A percentile compares a stretch with the other conserved stretches of the same genome.
phyloP scores from a whole-genome alignment of 495 filamentous ascomycete species.

The Halenospora varia region DNA sequence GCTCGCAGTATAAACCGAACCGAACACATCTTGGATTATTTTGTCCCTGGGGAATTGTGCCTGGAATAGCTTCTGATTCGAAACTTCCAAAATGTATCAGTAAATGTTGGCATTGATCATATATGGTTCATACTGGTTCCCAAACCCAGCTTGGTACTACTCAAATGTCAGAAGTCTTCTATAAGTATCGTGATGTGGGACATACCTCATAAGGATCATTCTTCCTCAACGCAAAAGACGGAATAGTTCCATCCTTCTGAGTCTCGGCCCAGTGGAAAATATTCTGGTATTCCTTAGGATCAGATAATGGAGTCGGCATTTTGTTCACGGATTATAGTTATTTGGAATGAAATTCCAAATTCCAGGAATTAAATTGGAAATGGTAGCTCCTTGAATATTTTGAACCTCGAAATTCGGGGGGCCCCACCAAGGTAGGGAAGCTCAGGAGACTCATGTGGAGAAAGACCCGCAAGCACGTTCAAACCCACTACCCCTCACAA shows the following conservation, averaged over 20 bases:
- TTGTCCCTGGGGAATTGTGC: constrained; percentile 32
- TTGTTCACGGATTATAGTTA: neutral
- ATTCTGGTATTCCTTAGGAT: constrained; percentile 43
- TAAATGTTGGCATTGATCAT: neutral
- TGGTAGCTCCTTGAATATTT: neutral
- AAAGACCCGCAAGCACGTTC: neutral
- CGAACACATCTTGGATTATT: constrained; percentile 70
- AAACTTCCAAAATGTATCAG: neutral
- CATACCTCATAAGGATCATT: constrained; percentile 50
- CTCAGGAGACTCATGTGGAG: neutral
- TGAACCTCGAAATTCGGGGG: neutral
- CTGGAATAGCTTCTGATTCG: constrained; percentile 29
- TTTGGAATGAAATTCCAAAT: neutral
- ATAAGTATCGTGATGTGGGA: neutral
- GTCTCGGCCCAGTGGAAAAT: constrained; percentile 58
- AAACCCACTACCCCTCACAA: neutral
- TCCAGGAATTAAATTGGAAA: neutral
- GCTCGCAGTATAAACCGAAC: constrained; percentile 65
- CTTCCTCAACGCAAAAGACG: constrained; percentile 40
- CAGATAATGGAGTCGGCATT: neutral
- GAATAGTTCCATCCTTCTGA: constrained; percentile 45
- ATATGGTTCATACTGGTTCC: constrained; percentile 36
- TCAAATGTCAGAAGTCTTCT: constrained; percentile 19
- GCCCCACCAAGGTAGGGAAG: neutral
- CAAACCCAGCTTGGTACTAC: constrained; percentile 51